Evolutionary conservation across 108 stramenopile species (phyloP).

Genomic region (Poteriospumella lacustris): DNA sequence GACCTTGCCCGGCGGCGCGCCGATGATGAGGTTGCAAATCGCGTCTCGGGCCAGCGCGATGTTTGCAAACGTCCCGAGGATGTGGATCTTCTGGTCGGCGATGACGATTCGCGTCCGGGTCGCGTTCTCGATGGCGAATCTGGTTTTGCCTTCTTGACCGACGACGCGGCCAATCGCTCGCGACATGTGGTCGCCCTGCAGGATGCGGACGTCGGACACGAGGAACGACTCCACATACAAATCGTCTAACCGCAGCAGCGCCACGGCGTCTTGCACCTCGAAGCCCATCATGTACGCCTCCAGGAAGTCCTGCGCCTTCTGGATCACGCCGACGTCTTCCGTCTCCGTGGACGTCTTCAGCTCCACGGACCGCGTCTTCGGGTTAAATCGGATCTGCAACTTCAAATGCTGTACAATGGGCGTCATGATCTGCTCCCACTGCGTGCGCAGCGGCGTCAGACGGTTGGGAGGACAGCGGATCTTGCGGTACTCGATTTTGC

Average conservation of each 20-base stretch:
- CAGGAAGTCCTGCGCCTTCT: conserved; percentile 63
- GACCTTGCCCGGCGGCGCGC: conserved; percentile 99
- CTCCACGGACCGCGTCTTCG: conserved; percentile 89
- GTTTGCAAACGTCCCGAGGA: conserved; percentile 88
- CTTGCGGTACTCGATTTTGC: conserved; percentile 38
- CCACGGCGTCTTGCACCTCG: conserved; percentile 95
- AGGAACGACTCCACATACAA: conserved; percentile 93
- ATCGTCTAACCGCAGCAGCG: conserved; percentile 92
- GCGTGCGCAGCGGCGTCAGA: conserved; percentile 79
- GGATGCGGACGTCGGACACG: conserved; percentile 90
- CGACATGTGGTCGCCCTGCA: conserved; percentile 87
- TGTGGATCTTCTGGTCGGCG: conserved; percentile 89
- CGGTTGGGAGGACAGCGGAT: conserved; percentile 92
- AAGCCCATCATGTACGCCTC: conserved; percentile 95
- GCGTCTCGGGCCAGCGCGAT: conserved; percentile 95
- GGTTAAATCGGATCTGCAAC: conserved; percentile 85
- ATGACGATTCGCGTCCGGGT: conserved; percentile 93
- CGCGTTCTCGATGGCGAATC: conserved; percentile 99
- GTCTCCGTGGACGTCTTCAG: conserved; percentile 88
- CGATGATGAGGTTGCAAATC: conserved; percentile 94
- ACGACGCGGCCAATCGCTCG: conserved; percentile 97
- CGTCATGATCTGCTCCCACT: conserved; percentile 81
- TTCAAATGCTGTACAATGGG: conserved; percentile 93
- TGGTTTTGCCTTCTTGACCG: conserved; percentile 96
- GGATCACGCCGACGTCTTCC: conserved; percentile 73